Evolutionary conservation across 1,284 basidiomycete species (phyloP), one percentile per base, ranked within the genome.

Genomic region (Neonothopanus nambi): DNA sequence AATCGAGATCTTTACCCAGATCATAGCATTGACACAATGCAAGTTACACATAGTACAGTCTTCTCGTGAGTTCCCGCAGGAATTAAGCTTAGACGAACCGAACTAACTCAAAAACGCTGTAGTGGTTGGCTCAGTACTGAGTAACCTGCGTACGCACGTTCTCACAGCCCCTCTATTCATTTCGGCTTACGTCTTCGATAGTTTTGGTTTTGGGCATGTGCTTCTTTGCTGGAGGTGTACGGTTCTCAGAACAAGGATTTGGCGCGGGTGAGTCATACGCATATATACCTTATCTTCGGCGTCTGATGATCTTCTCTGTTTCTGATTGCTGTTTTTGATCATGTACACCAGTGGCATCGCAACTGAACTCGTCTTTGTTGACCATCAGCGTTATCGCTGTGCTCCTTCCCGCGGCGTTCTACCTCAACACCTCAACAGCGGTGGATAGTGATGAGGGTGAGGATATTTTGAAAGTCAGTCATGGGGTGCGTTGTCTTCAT

Each of bases 191-290:
- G 6, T 66, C 41, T 59, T 58, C 26, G 21, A 8, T 24, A 86
- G 81, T 93, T 28, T 81, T 94, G 50, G 91, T 94, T 8, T 78
- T 93, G 43, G 91, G 91, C 48, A 86, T 91, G 89, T 89, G 84
- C 67, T 82, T 89, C 74, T 85, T 87, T 65, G 84, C 82, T 24
- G 87, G 87, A 49, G 87, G 87, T 23, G 68, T 81, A 30, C 78
- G 78, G 55, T 89, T 79, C 63, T 82, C 82, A 28, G 85, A 90
- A 63, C 87, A 84, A 71, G 89, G 85, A 0, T 92, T 93, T 59
- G 85, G 85, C 39, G 64, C 73, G 39, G 80, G 87, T 88, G 59
- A 57, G 81, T 71, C 41, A 40, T 37, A 12, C 3, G 49, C 42
- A 46, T 50, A 36, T 44, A 46, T 50, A 36, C 48, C 18, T 30